phyloP scores from a whole-genome alignment of 2,329 filamentous ascomycete genomes.

The Exophiala sideris region DNA sequence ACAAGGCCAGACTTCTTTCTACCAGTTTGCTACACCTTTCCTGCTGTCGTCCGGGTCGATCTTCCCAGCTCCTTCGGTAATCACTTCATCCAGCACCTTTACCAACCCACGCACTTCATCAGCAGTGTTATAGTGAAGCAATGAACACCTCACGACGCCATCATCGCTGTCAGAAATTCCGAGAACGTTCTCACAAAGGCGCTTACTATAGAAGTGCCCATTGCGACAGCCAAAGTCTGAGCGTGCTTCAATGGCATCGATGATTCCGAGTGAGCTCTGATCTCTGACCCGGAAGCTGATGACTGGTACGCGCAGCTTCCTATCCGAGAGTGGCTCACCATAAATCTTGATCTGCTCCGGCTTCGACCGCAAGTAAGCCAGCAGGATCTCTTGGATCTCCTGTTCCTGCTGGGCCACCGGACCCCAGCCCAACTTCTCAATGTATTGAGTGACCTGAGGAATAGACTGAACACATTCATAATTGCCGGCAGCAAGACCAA shows the following conservation, averaged over 20 bases:
- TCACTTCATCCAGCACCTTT: slow-evolving; percentile 28
- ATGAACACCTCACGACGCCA: slow-evolving; percentile 66
- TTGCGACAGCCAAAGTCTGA: slow-evolving; percentile 62
- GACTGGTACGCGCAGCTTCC: slow-evolving; percentile 57
- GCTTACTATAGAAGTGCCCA: slow-evolving; percentile 67
- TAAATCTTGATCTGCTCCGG: slow-evolving; percentile 55
- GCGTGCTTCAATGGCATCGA: slow-evolving; percentile 59
- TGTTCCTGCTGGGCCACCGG: slow-evolving; percentile 59
- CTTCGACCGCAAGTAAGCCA: slow-evolving; percentile 55
- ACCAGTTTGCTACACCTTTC: slow-evolving; percentile 25
- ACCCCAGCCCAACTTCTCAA: slow-evolving; percentile 50
- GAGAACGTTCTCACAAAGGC: slow-evolving; percentile 59
- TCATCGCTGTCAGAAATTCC: slow-evolving; percentile 54
- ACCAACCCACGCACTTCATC: slow-evolving; percentile 29
- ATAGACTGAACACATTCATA: slow-evolving; percentile 68
- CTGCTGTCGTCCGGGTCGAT: slow-evolving; percentile 15
- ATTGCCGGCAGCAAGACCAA: slow-evolving; percentile 65
- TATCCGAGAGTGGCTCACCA: slow-evolving; percentile 52
- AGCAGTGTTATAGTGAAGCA: slow-evolving; percentile 68
- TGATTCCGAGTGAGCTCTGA: slow-evolving; percentile 48
- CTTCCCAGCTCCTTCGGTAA: slow-evolving; percentile 23
- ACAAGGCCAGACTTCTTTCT: not conserved
- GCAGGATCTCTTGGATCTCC: slow-evolving; percentile 55
- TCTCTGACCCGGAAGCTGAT: slow-evolving; percentile 65
- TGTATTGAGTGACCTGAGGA: slow-evolving; percentile 60